Percentiles rank a stretch among this genome's conserved stretches.
These are phyloP conservation scores for Mortierella claussenii DNA, from an alignment of 192 early-diverging fungal genomes.

Conservation along the genomic window DNA sequence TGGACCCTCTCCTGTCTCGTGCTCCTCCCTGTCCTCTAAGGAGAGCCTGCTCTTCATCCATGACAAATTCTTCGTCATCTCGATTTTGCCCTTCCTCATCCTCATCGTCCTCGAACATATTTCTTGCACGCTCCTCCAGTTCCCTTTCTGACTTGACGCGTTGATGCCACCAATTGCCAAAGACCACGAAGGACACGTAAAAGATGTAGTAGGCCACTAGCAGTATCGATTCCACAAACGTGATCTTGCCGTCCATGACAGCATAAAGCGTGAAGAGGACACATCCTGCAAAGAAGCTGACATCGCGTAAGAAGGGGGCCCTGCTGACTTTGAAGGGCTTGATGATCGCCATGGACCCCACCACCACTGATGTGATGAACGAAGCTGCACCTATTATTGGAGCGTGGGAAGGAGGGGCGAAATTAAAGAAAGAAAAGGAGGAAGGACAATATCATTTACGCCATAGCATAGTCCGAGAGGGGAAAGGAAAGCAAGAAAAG, in stretches of 20 bases:
- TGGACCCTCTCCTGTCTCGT: constrained; percentile 2
- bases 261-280: constrained; percentile 64
- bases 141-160: constrained; percentile 50
- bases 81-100: constrained; percentile 7
- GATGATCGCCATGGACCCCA: constrained; percentile 84
- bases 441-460: too few relatives aligned
- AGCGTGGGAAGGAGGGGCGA: background rate
- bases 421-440: background rate
- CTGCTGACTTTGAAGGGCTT: constrained; percentile 78
- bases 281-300: constrained; percentile 77
- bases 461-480: too few relatives aligned
- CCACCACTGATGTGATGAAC: constrained; percentile 87
- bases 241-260: constrained; percentile 66
- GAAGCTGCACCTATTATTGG: constrained; percentile 67
- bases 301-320: constrained; percentile 82
- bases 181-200: constrained; percentile 71
- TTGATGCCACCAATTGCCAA: constrained; percentile 63
- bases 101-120: constrained; percentile 52
- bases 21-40: background rate
- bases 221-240: constrained; percentile 62
- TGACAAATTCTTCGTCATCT: background rate
- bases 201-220: constrained; percentile 68
- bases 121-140: constrained; percentile 57
- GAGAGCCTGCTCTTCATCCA: constrained; percentile 26
- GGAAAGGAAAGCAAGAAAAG: background rate